These are phyloP conservation scores for Oryza australiensis DNA, from an alignment of 176 grass and related monocot genomes.

Conservation along the genomic window DNA sequence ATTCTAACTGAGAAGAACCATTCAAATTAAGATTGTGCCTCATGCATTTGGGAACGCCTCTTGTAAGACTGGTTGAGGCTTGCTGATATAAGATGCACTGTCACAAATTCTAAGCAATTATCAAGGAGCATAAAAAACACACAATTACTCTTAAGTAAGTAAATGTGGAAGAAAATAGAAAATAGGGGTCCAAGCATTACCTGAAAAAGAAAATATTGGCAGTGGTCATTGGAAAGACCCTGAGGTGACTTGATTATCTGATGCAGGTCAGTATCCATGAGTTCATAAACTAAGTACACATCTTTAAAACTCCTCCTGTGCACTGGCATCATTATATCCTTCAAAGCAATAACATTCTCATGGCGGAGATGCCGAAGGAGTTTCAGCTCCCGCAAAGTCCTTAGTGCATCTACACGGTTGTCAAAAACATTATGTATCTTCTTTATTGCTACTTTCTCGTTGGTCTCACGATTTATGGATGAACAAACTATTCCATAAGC, in stretches of 20 bases:
- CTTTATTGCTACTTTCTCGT: constrained; percentile 61
- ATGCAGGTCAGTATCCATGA: constrained; percentile 67
- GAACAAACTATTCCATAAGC: constrained; percentile 62
- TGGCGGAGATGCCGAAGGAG: constrained; percentile 65
- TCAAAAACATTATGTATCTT: constrained; percentile 71
- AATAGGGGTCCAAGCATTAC: constrained; percentile 21
- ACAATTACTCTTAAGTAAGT: neutral
- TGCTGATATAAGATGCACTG: neutral
- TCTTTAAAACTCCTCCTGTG: constrained; percentile 65
- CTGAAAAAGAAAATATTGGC: constrained; percentile 79
- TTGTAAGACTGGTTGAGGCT: neutral
- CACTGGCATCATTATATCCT: constrained; percentile 75
- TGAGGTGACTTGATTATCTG: constrained; percentile 72
- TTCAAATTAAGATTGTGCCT: neutral
- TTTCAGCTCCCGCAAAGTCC: constrained; percentile 64
- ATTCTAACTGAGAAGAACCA: neutral
- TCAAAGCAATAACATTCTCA: constrained; percentile 71
- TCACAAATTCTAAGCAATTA: neutral
- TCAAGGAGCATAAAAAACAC: neutral
- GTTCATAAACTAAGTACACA: constrained; percentile 68
- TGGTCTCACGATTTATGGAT: constrained; percentile 48
- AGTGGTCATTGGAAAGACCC: constrained; percentile 63
- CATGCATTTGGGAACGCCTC: neutral
- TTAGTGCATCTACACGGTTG: constrained; percentile 62
- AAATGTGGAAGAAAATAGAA: constrained; percentile 4